phyloP scores from a whole-genome alignment of 805 yeast species.

The Yarrowia sp. region DNA sequence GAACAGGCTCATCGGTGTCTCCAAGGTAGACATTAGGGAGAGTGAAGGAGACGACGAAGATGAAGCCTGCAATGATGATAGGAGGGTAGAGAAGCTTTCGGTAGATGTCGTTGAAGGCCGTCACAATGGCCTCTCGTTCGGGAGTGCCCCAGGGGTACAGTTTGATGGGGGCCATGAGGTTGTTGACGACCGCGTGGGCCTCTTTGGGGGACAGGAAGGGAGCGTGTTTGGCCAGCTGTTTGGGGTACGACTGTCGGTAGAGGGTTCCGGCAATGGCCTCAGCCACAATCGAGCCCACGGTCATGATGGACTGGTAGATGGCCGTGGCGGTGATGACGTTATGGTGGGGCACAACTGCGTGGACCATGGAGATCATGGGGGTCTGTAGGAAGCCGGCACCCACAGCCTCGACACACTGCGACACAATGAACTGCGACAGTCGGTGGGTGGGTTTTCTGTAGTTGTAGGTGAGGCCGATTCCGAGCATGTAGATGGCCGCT shows the following conservation, averaged over 20 bases:
- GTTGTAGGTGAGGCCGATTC: constrained; percentile 65
- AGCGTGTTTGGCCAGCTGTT: constrained; percentile 42
- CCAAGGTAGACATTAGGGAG: constrained; percentile 32
- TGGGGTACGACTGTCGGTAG: constrained; percentile 68
- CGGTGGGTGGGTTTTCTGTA: constrained; percentile 62
- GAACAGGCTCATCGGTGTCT: constrained; percentile 4
- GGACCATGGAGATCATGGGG: constrained; percentile 65
- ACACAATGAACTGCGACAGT: constrained; percentile 68
- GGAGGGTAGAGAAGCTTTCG: constrained; percentile 38
- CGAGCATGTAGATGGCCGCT: constrained; percentile 61
- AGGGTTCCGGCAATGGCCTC: constrained; percentile 70
- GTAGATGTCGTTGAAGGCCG: constrained; percentile 38
- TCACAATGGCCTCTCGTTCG: constrained; percentile 38
- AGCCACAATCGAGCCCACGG: constrained; percentile 71
- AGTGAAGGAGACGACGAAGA: constrained; percentile 20
- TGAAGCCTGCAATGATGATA: constrained; percentile 31
- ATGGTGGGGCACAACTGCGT: constrained; percentile 65
- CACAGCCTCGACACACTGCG: constrained; percentile 68
- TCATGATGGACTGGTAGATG: constrained; percentile 62
- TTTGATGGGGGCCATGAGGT: constrained; percentile 16
- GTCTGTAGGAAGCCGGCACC: constrained; percentile 78
- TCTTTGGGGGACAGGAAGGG: constrained; percentile 3
- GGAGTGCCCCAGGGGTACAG: constrained; percentile 34
- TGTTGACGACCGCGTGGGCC: constrained; percentile 6
- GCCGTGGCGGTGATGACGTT: constrained; percentile 69